Evolutionary conservation across 208 protist genomes (phyloP).

Genomic region (Leptomonas seymouri): DNA sequence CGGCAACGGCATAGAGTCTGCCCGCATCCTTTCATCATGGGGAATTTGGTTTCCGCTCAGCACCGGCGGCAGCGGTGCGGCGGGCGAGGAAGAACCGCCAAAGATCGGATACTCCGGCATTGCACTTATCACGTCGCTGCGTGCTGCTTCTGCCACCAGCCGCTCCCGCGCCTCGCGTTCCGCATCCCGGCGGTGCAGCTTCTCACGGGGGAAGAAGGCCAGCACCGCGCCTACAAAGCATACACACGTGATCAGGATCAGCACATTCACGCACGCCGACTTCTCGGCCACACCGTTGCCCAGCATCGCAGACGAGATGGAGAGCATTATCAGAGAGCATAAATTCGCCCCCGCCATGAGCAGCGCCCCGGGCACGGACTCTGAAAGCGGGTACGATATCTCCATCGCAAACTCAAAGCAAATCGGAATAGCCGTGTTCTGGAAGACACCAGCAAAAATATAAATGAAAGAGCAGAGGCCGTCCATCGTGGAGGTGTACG

Average conservation of each 20-base stretch:
- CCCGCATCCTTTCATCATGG: background rate
- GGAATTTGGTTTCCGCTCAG: background rate
- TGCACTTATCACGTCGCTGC: background rate
- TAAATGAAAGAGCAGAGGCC: constrained; percentile 51
- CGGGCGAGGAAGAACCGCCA: no score
- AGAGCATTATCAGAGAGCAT: constrained; percentile 60
- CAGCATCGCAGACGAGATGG: constrained; percentile 54
- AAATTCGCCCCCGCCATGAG: constrained; percentile 78
- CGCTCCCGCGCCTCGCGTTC: constrained; percentile 29
- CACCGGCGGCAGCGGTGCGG: background rate
- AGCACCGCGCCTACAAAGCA: constrained; percentile 47
- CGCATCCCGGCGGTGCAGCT: constrained; percentile 48
- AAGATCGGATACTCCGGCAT: background rate
- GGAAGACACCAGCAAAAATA: constrained; percentile 61
- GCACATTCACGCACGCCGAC: constrained; percentile 43
- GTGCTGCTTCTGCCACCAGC: constrained; percentile 1
- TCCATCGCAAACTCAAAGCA: constrained; percentile 80
- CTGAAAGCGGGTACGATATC: constrained; percentile 62
- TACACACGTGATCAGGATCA: constrained; percentile 54
- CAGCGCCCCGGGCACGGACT: constrained; percentile 63
- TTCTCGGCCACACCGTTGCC: constrained; percentile 42
- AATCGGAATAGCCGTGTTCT: constrained; percentile 78
- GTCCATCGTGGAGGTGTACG: constrained; percentile 42
- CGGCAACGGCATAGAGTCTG: background rate
- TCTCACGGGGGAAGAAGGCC: constrained; percentile 53